Evolutionary conservation across 768 basidiomycete species (phyloP).

Genomic region (Mycena rosella): DNA sequence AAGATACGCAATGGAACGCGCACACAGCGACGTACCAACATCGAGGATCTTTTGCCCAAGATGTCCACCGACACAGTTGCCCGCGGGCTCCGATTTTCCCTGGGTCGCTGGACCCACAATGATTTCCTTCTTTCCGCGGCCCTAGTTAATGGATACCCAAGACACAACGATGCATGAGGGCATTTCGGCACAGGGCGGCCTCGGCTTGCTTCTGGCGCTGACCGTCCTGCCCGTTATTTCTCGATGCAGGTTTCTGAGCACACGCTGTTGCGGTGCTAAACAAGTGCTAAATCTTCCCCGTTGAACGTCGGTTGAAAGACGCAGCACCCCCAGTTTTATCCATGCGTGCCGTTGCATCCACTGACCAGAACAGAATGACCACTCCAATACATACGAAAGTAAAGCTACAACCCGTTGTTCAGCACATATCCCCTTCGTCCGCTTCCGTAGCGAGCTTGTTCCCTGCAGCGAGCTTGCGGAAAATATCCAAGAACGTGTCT

Average conservation of each 20-base stretch:
- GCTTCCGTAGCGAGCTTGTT: slow-evolving; percentile 10
- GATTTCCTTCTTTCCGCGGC: neutral
- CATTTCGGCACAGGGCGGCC: neutral
- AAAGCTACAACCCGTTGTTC: neutral
- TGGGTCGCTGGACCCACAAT: neutral
- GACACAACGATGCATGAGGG: neutral
- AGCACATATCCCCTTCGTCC: slow-evolving; percentile 23
- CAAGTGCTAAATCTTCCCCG: too few species aligned
- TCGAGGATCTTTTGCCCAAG: too few species aligned
- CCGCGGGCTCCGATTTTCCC: neutral
- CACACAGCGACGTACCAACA: too few species aligned
- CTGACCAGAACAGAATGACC: neutral
- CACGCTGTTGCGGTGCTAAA: too few species aligned
- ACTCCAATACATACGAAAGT: neutral
- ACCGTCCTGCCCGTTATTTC: too few species aligned
- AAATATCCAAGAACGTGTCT: slow-evolving; percentile 34
- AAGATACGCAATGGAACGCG: neutral
- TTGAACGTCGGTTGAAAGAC: too few species aligned
- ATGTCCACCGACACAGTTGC: neutral
- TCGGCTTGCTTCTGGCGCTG: neutral
- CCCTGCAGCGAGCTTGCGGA: slow-evolving; percentile 35
- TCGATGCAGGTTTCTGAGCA: too few species aligned
- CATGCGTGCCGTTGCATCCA: too few species aligned
- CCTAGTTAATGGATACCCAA: neutral
- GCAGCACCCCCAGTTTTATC: too few species aligned